Percentiles rank a stretch among this genome's conserved stretches.
phyloP scores from a whole-genome alignment of 2,329 filamentous ascomycete species.

The Paraphaeosphaeria minitans region DNA sequence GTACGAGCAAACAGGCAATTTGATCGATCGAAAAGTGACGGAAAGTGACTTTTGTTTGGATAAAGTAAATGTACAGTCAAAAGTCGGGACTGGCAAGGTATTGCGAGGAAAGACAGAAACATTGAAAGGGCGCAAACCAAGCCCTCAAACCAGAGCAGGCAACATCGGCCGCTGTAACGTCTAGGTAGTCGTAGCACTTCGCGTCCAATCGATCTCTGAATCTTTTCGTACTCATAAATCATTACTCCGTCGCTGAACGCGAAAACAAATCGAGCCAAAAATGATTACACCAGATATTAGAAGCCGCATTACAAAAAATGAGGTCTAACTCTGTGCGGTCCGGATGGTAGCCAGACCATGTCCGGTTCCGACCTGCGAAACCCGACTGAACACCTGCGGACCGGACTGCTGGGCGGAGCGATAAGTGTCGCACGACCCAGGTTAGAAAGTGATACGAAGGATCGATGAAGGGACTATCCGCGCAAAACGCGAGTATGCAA shows the following conservation, averaged over 20 bases:
- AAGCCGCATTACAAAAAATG: neutral
- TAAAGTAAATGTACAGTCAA: constrained; percentile 6
- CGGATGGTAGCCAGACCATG: neutral
- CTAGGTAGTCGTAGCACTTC: constrained; percentile 6
- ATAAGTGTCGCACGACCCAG: neutral
- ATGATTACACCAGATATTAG: neutral
- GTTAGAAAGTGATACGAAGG: neutral
- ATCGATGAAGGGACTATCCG: neutral
- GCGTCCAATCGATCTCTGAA: neutral
- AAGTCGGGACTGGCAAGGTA: neutral
- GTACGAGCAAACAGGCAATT: neutral
- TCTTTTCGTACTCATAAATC: constrained; percentile 9
- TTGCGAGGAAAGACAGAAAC: neutral
- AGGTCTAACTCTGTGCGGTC: neutral
- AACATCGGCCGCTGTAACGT: neutral
- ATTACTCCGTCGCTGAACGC: constrained; percentile 12
- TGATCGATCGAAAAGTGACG: neutral
- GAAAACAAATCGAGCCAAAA: neutral
- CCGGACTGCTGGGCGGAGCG: constrained; percentile 1
- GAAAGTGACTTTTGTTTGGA: neutral
- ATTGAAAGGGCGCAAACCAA: neutral
- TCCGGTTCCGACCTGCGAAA: constrained; percentile 9
- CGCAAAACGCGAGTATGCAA: neutral
- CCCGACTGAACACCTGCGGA: constrained; percentile 8
- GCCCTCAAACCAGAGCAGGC: neutral